Conservation (phyloP, 805 yeast genomes). For the Wickerhamiella galacta region DNA sequence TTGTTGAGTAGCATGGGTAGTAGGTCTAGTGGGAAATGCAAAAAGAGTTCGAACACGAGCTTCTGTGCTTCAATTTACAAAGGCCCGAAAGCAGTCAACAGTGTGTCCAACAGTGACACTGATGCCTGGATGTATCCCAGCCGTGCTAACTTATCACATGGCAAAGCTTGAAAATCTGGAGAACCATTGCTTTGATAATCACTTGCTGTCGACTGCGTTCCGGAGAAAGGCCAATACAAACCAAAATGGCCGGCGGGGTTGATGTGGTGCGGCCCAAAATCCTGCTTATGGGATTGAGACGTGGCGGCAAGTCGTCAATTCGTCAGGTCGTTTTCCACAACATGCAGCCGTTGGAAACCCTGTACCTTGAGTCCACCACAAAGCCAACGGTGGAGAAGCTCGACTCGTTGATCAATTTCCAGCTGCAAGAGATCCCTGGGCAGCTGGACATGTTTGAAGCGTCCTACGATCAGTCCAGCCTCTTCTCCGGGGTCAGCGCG, state of each 20-base stretch:
- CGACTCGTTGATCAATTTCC: conserved; percentile 65
- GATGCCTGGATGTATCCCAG: too few relatives aligned
- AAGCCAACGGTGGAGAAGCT: conserved; percentile 77
- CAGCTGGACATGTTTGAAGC: conserved; percentile 83
- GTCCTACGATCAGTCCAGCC: conserved; percentile 47
- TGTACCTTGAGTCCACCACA: conserved; percentile 78
- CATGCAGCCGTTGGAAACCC: conserved; percentile 88
- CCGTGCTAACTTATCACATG: too few relatives aligned
- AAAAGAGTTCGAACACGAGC: background rate
- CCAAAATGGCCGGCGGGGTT: too few relatives aligned
- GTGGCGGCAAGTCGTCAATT: conserved; percentile 78
- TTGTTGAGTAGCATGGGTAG: too few relatives aligned
- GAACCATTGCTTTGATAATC: too few relatives aligned
- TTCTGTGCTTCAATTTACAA: background rate
- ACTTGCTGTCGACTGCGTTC: too few relatives aligned
- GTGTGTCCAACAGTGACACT: too few relatives aligned
- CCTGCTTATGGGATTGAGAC: conserved; percentile 70
- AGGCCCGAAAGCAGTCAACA: too few relatives aligned
- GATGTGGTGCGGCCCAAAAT: conserved; percentile 17
- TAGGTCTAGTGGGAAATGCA: background rate
- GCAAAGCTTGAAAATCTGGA: too few relatives aligned
- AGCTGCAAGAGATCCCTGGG: conserved; percentile 90
- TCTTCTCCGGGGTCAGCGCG: conserved; percentile 74
- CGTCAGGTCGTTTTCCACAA: conserved; percentile 91
- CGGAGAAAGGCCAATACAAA: background rate